Conservation (phyloP, 2,329 filamentous ascomycete species). For the Clarireedia homoeocarpa region DNA sequence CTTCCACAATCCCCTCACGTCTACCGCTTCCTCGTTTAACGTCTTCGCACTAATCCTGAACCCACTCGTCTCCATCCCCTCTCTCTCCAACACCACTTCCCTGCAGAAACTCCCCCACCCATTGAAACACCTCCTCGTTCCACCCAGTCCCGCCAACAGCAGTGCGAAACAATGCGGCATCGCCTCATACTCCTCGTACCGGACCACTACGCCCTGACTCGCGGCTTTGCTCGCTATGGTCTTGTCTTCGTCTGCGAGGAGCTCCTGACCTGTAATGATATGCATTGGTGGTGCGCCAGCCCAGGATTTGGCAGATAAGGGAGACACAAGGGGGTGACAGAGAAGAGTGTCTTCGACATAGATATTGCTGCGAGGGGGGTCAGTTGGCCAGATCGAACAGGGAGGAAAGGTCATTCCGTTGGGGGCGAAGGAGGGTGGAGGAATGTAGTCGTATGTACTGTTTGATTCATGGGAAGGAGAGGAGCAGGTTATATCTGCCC, state of each 20-base stretch:
- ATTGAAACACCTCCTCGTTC: conserved; percentile 44
- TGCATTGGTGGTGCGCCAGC: background rate
- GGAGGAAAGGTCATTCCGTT: conserved; percentile 22
- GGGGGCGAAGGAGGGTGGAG: background rate
- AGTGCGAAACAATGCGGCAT: conserved; percentile 47
- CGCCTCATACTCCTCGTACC: background rate
- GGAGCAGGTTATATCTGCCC: conserved; percentile 55
- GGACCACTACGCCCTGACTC: conserved; percentile 1
- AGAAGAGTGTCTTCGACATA: background rate
- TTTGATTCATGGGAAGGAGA: background rate
- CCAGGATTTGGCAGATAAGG: background rate
- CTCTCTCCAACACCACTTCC: conserved; percentile 27
- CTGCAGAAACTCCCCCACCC: conserved; percentile 50
- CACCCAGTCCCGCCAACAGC: conserved; percentile 41
- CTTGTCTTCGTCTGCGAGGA: conserved; percentile 59
- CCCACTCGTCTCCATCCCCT: conserved; percentile 32
- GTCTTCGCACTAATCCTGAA: conserved; percentile 43
- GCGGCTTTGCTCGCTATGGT: conserved; percentile 50
- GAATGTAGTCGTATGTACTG: background rate
- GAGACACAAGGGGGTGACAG: background rate
- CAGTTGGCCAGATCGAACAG: background rate
- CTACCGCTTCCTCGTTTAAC: conserved; percentile 39
- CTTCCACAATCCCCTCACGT: conserved; percentile 36
- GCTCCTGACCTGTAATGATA: conserved; percentile 40
- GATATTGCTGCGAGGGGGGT: background rate